Evolutionary conservation across 768 basidiomycete species (phyloP).

Genomic region (Tulasnella calospora): DNA sequence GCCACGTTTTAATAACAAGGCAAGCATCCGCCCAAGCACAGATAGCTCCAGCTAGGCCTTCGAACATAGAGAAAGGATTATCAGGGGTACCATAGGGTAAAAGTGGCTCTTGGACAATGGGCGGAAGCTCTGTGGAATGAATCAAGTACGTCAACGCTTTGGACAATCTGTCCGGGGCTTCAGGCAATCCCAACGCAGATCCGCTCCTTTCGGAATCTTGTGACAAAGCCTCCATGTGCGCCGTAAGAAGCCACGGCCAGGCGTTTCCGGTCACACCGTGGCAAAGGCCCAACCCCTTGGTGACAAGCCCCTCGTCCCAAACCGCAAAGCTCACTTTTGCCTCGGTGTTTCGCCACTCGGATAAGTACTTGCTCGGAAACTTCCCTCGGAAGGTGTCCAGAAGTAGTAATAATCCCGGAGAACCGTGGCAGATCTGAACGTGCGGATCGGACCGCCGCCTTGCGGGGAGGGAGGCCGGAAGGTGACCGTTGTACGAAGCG

Average conservation of each 20-base stretch:
- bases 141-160: constrained; percentile 22
- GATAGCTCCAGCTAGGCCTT: constrained; percentile 25
- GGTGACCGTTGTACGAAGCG: constrained; percentile 23
- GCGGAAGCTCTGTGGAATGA: constrained; percentile 25
- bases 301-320: constrained; percentile 27
- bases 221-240: not conserved
- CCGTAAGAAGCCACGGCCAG: constrained; percentile 27
- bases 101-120: not conserved
- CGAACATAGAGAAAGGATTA: constrained; percentile 25
- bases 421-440: constrained; percentile 28
- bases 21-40: constrained; percentile 27
- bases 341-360: constrained; percentile 2
- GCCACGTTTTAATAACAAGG: constrained; percentile 18
- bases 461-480: constrained; percentile 27
- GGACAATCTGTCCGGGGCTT: not conserved
- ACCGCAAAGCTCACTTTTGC: constrained; percentile 20
- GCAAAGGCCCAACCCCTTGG: constrained; percentile 26
- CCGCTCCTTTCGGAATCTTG: constrained; percentile 2
- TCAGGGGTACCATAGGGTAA: constrained; percentile 24
- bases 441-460: constrained; percentile 17
- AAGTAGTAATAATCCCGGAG: constrained; percentile 24
- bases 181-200: not conserved
- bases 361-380: constrained; percentile 6
- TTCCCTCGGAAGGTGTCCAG: constrained; percentile 15
- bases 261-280: constrained; percentile 28